Conservation (phyloP, 768 basidiomycete genomes). For the Porphyrellus cyaneotinctus region DNA sequence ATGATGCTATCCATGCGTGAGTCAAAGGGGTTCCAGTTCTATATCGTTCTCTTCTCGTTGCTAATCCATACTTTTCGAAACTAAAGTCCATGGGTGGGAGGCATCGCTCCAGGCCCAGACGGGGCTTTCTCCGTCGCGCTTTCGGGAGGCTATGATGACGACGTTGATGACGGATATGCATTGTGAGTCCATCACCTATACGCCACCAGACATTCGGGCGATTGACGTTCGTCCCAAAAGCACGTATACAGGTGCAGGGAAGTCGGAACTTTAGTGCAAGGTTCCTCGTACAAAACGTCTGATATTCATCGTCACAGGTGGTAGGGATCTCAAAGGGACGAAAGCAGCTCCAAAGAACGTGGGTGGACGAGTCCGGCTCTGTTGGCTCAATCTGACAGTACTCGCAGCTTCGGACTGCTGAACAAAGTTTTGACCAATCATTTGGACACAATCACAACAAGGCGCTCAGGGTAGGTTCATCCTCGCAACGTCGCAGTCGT, state of each 20-base stretch:
- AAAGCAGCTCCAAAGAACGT: slow-evolving; percentile 82
- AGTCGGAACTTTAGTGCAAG: background rate
- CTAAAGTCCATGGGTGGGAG: slow-evolving; percentile 74
- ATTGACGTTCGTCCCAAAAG: slow-evolving; percentile 33
- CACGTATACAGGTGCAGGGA: slow-evolving; percentile 78
- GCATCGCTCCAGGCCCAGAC: slow-evolving; percentile 56
- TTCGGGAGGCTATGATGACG: slow-evolving; percentile 87
- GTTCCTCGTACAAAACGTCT: background rate
- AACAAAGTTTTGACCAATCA: slow-evolving; percentile 78
- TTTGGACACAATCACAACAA: slow-evolving; percentile 74
- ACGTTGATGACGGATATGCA: slow-evolving; percentile 75
- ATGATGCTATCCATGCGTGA: slow-evolving; percentile 82
- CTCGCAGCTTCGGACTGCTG: slow-evolving; percentile 76
- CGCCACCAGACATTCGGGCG: background rate
- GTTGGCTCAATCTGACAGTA: background rate
- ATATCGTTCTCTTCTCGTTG: background rate
- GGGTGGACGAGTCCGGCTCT: slow-evolving; percentile 13
- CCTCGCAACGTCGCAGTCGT: background rate
- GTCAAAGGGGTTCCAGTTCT: slow-evolving; percentile 24
- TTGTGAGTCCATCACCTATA: slow-evolving; percentile 52
- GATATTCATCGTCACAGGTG: slow-evolving; percentile 44
- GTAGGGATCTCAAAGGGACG: slow-evolving; percentile 84
- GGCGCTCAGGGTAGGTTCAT: slow-evolving; percentile 50
- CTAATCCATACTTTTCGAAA: background rate
- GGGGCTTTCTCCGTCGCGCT: slow-evolving; percentile 86